Base-by-base conservation (phyloP, 1,139 yeast species). In the Pichia inconspicua region DNA sequence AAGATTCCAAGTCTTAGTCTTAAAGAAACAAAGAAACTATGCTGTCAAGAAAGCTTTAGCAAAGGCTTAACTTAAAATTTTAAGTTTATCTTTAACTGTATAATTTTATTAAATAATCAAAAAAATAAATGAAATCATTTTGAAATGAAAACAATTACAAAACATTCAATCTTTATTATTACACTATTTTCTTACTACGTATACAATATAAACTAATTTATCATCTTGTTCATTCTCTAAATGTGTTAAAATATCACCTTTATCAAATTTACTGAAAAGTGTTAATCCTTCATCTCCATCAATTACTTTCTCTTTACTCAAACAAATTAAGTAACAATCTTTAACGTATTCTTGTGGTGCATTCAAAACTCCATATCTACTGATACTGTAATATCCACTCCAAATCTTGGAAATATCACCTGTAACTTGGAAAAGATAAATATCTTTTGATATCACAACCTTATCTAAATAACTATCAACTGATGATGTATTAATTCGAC, bases 1-100 rank as follows among this genome's bases (percentile, higher is more conserved):
- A 81, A 90, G 99, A 84, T 92, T 92, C 97, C 97, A 92, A 82
- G 98, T 90, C 66, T 72, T 86, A 73, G 94, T 88, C 65, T 84
- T 88, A 74, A 90, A 86, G 86, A 92, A 89, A 83, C 96, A 90
- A 82, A 88, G 88, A 78, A 85, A 92, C 79, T 83, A 73, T 71
- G 89, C 92, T 75, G 90, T 90, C 69, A 86, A 85, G 80, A 90
- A 88, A 77, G 87, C 86, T 69, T 75, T 79, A 65, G 92, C 94
- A 67, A 86, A 85, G 81, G 94, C 94, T 75, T 84, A 82, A 78
- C 65, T 64, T 49, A 35, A 30, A 22, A 22, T 22, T 22, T 15
- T 15, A 34, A 34, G 37, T 36, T 30, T 17, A 25, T 45, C 25
- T 37, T 41, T 37, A 35, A n/a, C 32, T 39, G 32, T 39, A 39